Evolutionary conservation across 345 rosid genomes (phyloP), one percentile per base, ranked within the genome.

Genomic region (Brassica carinata): DNA sequence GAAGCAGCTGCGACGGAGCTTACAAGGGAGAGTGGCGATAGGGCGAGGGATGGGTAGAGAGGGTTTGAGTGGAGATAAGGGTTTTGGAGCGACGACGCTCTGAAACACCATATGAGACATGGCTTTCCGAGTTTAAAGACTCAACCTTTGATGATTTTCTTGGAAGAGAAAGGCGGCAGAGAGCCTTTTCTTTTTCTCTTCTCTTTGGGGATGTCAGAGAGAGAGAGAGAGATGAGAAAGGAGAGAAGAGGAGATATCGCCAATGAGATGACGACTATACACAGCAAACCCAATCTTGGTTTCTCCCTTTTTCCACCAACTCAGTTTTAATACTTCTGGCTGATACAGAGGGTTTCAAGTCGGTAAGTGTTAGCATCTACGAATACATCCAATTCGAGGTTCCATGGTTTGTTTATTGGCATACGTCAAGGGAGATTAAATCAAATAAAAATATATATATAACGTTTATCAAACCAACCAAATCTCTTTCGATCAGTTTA

Each of bases 91-190:
- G 59, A 75, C 80, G 26, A 81, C 77, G 19, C 87, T 80, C 84
- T 85, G 89, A 73, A 86, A 80, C 72, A 86, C 73, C 74, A 88
- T 82, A 71, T 85, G 85, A 29, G 89, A 83, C 87, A 86, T 88
- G 13, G 29, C 61, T 33, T 9, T 31, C 13, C 48, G 36, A 53
- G 57, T 10, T 69, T 5, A 61, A 61, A 33, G 77, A 59, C 59
- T 74, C 59, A 67, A 66, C 11, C 70, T 72, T 61, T 8, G 68
- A 55, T 74, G 83, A 67, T 23, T 17, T 71, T 71, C 59, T 27
- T 10, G 34, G 14, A 38, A 18, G 77, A 67, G 79, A 77, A 79
- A 72, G 30, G 30, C 76, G 23, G 26, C 43, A 8, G 77, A 14
- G 55, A 14, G 64, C 73, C 69, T 66, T 65, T 59, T 63, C 69